Evolutionary conservation across 2,329 filamentous ascomycete genomes (phyloP).

Genomic region (Colletotrichum spinosum): DNA sequence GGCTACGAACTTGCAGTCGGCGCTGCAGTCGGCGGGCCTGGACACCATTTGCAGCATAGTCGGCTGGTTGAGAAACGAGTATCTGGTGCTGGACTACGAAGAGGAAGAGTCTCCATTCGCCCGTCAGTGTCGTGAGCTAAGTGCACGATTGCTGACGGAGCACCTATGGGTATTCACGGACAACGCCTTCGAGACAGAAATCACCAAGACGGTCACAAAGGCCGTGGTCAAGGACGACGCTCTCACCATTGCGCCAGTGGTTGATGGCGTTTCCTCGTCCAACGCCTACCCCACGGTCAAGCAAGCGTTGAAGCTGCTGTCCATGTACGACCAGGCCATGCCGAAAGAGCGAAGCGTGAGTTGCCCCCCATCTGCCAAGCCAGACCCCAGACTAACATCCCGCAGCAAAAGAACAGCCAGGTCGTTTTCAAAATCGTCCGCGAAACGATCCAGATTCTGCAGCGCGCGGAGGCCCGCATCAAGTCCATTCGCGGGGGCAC

Average conservation of each 20-base stretch:
- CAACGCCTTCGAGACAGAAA: constrained; percentile 64
- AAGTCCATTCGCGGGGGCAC: constrained; percentile 68
- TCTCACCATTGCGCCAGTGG: constrained; percentile 62
- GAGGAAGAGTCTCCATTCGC: constrained; percentile 65
- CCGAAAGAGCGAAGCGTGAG: constrained; percentile 72
- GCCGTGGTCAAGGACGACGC: constrained; percentile 58
- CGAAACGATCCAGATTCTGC: constrained; percentile 86
- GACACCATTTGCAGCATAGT: constrained; percentile 65
- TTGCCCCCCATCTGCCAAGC: constrained; percentile 16
- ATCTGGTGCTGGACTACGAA: constrained; percentile 66
- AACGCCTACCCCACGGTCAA: constrained; percentile 70
- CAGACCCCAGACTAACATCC: neutral
- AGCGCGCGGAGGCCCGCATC: constrained; percentile 79
- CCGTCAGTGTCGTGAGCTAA: constrained; percentile 66
- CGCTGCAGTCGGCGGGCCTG: constrained; percentile 60
- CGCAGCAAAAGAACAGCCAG: constrained; percentile 62
- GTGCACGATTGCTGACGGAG: constrained; percentile 66
- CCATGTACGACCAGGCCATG: constrained; percentile 74
- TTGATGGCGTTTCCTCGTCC: constrained; percentile 62
- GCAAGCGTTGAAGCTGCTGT: constrained; percentile 67
- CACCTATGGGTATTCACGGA: constrained; percentile 70
- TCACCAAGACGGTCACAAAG: constrained; percentile 65
- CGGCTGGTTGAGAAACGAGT: constrained; percentile 69
- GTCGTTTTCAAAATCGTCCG: constrained; percentile 81
- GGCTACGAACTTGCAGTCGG: constrained; percentile 60